Evolutionary conservation across 805 yeast genomes (phyloP), one percentile per base, ranked within the genome.

Genomic region (Nakazawaea pomicola): DNA sequence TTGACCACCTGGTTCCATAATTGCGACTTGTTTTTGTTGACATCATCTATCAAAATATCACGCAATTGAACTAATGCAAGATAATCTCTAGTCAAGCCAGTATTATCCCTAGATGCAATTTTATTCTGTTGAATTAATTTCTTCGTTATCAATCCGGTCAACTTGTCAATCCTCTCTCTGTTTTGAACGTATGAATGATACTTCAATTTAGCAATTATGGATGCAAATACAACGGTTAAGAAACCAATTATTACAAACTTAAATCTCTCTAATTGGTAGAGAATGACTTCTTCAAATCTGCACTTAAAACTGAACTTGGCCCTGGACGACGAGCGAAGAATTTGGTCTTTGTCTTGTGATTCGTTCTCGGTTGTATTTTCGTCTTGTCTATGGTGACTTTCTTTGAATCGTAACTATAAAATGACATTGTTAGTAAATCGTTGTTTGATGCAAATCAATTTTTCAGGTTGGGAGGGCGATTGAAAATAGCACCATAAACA

Each of bases 251-350:
- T 37, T 11, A 17, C 14, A 8, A 24, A 19, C 17, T 35, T 36
- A 18, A 31, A 37, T 15, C 31, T 32, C 11, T 19, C 21, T 38
- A 42, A 37, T 23, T 33, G 64, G 12, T 67, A 67, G 29, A 70
- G 58, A 17, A 78, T 51, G 41, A 78, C 72, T 47, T 72, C 72
- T 46, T 73, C 73, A 46, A 78, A 61, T 52, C 72, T 75, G 54
- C 87, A 80, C 43, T 64, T 66, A 40, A 79, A 55, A 46, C 76
- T 69, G 58, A 77, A 62, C 76, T 79, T 74, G 59, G 72, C 68
- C 68, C 72, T 65, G 76, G 85, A 78, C 75, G 77, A 69, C 70
- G 85, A 77, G 67, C 86, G 83, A 79, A 82, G 61, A 80, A 74
- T 54, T 72, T 73, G 57, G 72, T 67, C 47, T 55, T 64, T 43